These are phyloP conservation scores for Fusarium lyarnte DNA, from an alignment of 2,329 filamentous ascomycete genomes.

Conservation along the genomic window DNA sequence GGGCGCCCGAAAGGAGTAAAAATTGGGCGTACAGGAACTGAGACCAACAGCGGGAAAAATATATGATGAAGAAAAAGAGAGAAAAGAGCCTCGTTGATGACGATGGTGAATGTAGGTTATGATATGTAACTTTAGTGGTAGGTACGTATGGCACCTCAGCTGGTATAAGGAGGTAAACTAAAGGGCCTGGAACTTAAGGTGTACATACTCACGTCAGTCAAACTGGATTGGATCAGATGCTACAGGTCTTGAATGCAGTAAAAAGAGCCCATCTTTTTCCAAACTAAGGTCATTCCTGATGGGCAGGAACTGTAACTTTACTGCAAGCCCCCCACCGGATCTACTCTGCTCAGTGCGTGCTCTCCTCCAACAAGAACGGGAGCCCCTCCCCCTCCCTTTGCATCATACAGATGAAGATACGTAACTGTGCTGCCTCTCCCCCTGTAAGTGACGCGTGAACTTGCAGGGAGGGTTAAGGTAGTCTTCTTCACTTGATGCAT, in stretches of 20 bases:
- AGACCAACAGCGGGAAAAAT: conserved; percentile 10
- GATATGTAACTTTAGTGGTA: conserved; percentile 27
- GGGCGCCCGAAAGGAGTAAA: neutral
- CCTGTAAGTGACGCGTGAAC: conserved; percentile 6
- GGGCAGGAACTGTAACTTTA: neutral
- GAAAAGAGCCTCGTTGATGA: conserved; percentile 23
- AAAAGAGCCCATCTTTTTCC: neutral
- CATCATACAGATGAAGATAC: conserved; percentile 35
- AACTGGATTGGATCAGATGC: neutral
- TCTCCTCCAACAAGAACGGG: conserved; percentile 6
- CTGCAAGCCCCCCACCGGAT: conserved; percentile 12
- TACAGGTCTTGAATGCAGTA: conserved; percentile 8
- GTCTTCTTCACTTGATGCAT: conserved; percentile 12
- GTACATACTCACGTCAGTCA: conserved; percentile 14
- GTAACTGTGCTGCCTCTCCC: conserved; percentile 15
- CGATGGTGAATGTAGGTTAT: conserved; percentile 18
- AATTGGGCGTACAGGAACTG: conserved; percentile 18
- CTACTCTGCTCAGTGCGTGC: neutral
- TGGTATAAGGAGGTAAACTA: neutral
- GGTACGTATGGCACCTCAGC: neutral
- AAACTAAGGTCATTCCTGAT: neutral
- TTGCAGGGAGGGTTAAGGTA: neutral
- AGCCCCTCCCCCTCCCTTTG: conserved; percentile 38
- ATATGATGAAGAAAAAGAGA: neutral
- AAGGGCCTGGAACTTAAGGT: conserved; percentile 32